Percentiles rank a stretch among this genome's conserved stretches.
Conservation (phyloP, 2,329 filamentous ascomycete species). For the Aspergillus aculeatus region DNA sequence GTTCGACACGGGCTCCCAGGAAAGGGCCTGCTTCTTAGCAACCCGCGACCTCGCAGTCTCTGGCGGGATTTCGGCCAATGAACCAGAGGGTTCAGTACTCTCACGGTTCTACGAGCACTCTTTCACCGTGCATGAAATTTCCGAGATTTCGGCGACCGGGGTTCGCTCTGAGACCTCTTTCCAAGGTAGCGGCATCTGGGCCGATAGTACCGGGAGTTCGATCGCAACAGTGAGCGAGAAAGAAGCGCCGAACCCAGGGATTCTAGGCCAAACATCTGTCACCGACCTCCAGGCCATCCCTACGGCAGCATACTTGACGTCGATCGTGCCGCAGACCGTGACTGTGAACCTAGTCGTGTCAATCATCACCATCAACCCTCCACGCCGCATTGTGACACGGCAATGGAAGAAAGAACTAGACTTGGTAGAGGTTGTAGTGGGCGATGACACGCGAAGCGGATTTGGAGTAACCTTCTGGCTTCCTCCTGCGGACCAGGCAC, state of each 20-base stretch:
- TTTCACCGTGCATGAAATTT: slow-evolving; percentile 65
- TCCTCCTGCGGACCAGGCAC: slow-evolving; percentile 33
- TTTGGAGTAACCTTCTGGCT: slow-evolving; percentile 88
- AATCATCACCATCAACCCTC: slow-evolving; percentile 68
- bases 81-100: slow-evolving; percentile 40
- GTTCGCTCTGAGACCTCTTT: slow-evolving; percentile 20
- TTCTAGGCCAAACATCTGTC: slow-evolving; percentile 48
- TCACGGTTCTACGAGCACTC: slow-evolving; percentile 77
- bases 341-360: slow-evolving; percentile 80
- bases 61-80: slow-evolving; percentile 8
- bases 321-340: slow-evolving; percentile 74
- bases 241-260: slow-evolving; percentile 9
- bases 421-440: slow-evolving; percentile 74
- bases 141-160: slow-evolving; percentile 26
- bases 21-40: slow-evolving; percentile 31
- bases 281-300: slow-evolving; percentile 70
- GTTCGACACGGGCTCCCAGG: not conserved
- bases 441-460: slow-evolving; percentile 78
- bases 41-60: slow-evolving; percentile 29
- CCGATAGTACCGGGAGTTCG: slow-evolving; percentile 22
- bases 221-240: slow-evolving; percentile 16
- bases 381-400: slow-evolving; percentile 65
- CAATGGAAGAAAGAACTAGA: slow-evolving; percentile 55
- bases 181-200: slow-evolving; percentile 26
- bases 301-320: slow-evolving; percentile 60